Conservation (phyloP, 2,329 filamentous ascomycete species). For the Nemania sp. region DNA sequence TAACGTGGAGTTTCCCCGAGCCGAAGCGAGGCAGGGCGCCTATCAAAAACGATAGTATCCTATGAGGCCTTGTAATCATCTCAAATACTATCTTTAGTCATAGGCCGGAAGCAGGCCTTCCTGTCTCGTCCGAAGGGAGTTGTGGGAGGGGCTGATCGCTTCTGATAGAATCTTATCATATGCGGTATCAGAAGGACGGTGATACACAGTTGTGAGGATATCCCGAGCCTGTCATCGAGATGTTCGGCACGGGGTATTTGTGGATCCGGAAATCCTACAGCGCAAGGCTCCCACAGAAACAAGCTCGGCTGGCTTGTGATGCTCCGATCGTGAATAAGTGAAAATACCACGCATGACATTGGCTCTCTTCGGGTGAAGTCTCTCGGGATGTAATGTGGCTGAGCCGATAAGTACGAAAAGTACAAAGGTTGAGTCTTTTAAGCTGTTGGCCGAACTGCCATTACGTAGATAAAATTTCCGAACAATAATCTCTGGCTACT, state of each 20-base stretch:
- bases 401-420: background rate
- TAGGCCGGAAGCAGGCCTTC: background rate
- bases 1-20: constrained; percentile 11
- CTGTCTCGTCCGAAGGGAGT: too few relatives aligned
- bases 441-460: background rate
- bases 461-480: background rate
- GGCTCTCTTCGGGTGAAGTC: background rate
- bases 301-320: background rate
- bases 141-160: background rate
- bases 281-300: background rate
- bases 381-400: background rate
- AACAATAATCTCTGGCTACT: background rate
- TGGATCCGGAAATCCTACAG: background rate
- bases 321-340: background rate
- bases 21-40: background rate
- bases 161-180: background rate
- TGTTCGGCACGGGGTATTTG: constrained; percentile 9
- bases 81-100: background rate
- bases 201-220: background rate
- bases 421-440: background rate
- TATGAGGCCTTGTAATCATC: background rate
- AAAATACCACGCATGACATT: background rate
- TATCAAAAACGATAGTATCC: background rate
- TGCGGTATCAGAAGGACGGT: background rate
- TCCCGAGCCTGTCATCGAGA: background rate